These are phyloP conservation scores for Phytophthora citrophthora DNA, from an alignment of 352 stramenopile species.

Conservation along the genomic window DNA sequence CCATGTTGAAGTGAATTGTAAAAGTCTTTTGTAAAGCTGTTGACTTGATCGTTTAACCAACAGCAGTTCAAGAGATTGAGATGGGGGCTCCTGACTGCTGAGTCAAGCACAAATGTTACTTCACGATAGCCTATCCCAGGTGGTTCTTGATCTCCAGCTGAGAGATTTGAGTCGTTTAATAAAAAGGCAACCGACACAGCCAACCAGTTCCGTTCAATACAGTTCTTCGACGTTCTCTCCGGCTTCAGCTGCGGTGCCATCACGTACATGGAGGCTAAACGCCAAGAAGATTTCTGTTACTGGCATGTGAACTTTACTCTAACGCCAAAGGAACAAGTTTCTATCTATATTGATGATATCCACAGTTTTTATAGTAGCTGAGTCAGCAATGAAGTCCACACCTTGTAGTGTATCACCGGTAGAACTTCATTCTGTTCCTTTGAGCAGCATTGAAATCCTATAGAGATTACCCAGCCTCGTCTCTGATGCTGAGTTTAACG, in stretches of 20 bases:
- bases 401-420: background rate
- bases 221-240: background rate
- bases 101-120: background rate
- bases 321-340: too few species aligned
- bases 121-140: constrained; percentile 13
- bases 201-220: background rate
- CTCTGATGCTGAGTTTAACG: constrained; percentile 16
- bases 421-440: background rate
- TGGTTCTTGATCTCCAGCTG: constrained; percentile 18
- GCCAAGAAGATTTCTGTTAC: background rate
- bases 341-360: too few species aligned
- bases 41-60: background rate
- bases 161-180: constrained; percentile 8
- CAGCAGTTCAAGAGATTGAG: constrained; percentile 2
- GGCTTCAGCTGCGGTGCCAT: constrained; percentile 1
- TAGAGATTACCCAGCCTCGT: constrained; percentile 13
- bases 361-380: too few species aligned
- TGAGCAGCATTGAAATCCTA: background rate
- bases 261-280: background rate
- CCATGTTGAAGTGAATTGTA: background rate
- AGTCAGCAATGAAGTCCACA: constrained; percentile 3
- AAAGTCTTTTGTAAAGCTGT: background rate
- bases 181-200: background rate
- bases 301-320: background rate
- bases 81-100: constrained; percentile 1